Conservation (phyloP, 257 asterid genomes). For the Petunia axillaris region DNA sequence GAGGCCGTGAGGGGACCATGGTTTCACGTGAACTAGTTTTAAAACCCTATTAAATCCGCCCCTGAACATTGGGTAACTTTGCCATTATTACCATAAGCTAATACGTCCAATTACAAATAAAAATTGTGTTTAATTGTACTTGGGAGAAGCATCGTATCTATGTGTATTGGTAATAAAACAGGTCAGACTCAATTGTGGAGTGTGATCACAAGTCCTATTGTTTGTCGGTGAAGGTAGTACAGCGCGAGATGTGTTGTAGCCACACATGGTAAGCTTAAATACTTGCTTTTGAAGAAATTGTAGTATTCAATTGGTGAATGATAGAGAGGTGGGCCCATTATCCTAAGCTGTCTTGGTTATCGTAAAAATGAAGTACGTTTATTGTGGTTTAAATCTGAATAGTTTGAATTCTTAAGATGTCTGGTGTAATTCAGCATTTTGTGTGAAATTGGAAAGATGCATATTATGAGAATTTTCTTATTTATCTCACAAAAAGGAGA, state of each 20-base stretch:
- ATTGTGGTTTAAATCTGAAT: background rate
- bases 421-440: background rate
- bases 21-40: no score
- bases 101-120: background rate
- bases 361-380: background rate
- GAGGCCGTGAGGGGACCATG: no score
- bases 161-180: background rate
- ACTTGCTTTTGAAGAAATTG: constrained; percentile 1
- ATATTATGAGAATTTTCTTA: background rate
- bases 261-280: background rate
- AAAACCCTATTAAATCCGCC: no score
- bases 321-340: background rate
- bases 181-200: background rate
- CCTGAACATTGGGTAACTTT: background rate
- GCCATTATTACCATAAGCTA: background rate
- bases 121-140: background rate
- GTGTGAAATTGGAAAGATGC: background rate
- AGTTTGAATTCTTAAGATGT: background rate
- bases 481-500: background rate
- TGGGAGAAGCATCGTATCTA: background rate
- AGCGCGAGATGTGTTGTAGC: background rate
- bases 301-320: background rate
- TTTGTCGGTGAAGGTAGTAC: background rate
- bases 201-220: background rate
- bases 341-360: background rate